Conservation (phyloP, 306 rosid species). For the Acacia confusa region DNA sequence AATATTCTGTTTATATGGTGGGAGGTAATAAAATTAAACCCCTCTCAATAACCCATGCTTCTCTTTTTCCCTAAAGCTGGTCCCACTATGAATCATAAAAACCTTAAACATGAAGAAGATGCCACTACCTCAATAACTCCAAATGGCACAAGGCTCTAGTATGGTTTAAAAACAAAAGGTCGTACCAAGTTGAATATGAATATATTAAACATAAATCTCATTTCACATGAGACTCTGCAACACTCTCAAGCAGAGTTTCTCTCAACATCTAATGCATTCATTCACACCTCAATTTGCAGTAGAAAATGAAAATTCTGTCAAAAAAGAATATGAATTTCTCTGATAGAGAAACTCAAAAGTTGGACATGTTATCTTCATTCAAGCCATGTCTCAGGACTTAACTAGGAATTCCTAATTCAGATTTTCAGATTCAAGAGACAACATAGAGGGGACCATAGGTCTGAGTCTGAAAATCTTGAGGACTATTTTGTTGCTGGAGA, state of each 20-base stretch:
- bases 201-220: not conserved
- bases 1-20: conserved; percentile 3
- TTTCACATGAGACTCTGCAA: not conserved
- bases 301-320: not conserved
- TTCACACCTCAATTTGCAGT: not conserved
- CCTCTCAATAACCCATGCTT: not conserved
- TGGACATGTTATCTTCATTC: not conserved
- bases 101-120: not conserved
- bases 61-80: not conserved
- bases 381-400: not conserved
- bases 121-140: not conserved
- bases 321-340: not conserved
- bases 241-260: not conserved
- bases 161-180: not conserved
- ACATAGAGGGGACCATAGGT: conserved; percentile 70
- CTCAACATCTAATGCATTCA: not conserved
- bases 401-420: not conserved
- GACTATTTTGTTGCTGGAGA: conserved; percentile 42
- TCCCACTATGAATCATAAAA: not conserved
- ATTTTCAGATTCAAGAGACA: conserved; percentile 46
- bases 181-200: not conserved
- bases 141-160: not conserved
- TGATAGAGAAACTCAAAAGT: not conserved
- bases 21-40: not conserved
- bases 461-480: conserved; percentile 28